Evolutionary conservation across 192 early-diverging fungal genomes (phyloP).

Genomic region (Coemansia sp.): DNA sequence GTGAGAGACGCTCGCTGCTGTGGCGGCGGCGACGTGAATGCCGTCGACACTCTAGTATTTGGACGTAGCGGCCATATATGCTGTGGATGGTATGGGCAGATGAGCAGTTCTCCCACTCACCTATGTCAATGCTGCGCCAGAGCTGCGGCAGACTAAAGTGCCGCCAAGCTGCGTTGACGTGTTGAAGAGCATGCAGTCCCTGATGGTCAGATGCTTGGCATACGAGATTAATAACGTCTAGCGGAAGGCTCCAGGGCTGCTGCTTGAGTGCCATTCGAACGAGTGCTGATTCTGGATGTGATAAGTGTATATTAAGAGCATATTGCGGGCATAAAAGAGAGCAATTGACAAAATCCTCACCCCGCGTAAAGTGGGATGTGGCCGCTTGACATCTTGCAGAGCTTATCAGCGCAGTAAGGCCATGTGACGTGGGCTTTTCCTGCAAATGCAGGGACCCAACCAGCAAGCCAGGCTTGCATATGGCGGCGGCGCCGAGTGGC

Average conservation of each 20-base stretch:
- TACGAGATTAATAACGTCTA: slow-evolving; percentile 24
- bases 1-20: neutral
- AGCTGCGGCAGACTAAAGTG: slow-evolving; percentile 30
- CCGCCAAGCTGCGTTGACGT: slow-evolving; percentile 36
- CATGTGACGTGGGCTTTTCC: slow-evolving; percentile 9
- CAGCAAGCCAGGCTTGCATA: neutral
- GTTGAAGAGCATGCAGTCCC: slow-evolving; percentile 20
- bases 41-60: slow-evolving; percentile 29
- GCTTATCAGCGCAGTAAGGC: neutral
- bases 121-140: slow-evolving; percentile 42
- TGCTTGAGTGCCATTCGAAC: neutral
- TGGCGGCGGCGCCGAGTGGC: neutral
- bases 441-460: slow-evolving; percentile 5
- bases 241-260: slow-evolving; percentile 13
- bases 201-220: slow-evolving; percentile 23
- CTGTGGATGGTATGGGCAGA: slow-evolving; percentile 17
- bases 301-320: neutral
- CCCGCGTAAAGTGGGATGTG: neutral
- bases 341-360: neutral
- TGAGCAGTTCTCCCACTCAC: slow-evolving; percentile 36
- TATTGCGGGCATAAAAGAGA: neutral
- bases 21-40: slow-evolving; percentile 30
- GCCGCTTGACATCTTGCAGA: neutral
- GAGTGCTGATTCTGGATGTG: neutral
- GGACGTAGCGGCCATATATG: slow-evolving; percentile 21